Evolutionary conservation across 371 early-diverging fungal species (phyloP).

Genomic region (Conidiobolus incongruus): DNA sequence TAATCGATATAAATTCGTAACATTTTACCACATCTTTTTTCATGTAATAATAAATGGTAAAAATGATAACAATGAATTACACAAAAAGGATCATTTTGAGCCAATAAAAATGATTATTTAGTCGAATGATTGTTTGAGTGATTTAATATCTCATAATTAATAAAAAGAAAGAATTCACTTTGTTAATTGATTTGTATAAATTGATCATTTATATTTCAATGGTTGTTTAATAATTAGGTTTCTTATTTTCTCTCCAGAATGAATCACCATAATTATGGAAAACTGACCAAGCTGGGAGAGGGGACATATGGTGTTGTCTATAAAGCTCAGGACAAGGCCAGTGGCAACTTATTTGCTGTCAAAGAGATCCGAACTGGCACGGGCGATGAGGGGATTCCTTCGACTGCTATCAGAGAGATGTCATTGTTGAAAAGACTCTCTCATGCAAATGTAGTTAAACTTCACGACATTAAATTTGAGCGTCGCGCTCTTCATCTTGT

Average conservation of each 20-base stretch:
- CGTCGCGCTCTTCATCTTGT: neutral
- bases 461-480: slow-evolving; percentile 1
- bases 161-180: no score
- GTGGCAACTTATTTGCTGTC: slow-evolving; percentile 74
- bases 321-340: slow-evolving; percentile 57
- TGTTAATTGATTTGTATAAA: no score
- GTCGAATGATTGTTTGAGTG: no score
- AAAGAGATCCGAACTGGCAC: slow-evolving; percentile 84
- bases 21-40: no score
- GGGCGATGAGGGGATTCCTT: slow-evolving; percentile 89
- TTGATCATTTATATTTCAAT: no score
- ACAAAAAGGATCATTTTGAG: no score
- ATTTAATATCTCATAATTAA: no score
- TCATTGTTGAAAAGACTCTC: slow-evolving; percentile 88
- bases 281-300: slow-evolving; percentile 91
- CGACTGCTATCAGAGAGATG: slow-evolving; percentile 91
- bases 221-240: no score
- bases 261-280: slow-evolving; percentile 32
- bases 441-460: slow-evolving; percentile 81
- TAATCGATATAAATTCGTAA: no score
- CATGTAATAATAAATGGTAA: no score
- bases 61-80: no score
- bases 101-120: no score
- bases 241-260: neutral
- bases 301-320: slow-evolving; percentile 96